A percentile compares a stretch with the other conserved stretches of the same genome.
Conservation (phyloP, 495 filamentous ascomycete species). For the Bombardia bombarda region DNA sequence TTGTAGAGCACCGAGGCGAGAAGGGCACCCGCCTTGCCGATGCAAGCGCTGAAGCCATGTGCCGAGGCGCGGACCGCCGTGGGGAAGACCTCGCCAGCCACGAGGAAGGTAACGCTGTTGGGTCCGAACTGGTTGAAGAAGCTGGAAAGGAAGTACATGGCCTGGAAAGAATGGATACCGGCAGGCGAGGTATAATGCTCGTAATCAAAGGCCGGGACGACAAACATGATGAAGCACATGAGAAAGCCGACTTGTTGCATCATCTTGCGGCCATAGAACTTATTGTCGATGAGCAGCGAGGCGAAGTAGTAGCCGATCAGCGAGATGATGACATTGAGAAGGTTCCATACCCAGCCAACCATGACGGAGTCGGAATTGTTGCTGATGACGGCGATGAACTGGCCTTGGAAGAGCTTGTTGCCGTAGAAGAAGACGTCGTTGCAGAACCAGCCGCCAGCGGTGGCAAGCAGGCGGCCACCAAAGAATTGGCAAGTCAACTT, state of each 20-base stretch:
- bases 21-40: conserved; percentile 78
- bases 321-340: conserved; percentile 77
- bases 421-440: conserved; percentile 97
- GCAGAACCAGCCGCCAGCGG: conserved; percentile 75
- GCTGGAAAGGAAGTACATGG: conserved; percentile 86
- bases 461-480: conserved; percentile 74
- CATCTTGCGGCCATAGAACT: conserved; percentile 82
- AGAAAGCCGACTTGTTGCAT: conserved; percentile 91
- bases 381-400: conserved; percentile 74
- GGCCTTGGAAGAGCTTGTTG: conserved; percentile 88
- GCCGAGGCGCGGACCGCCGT: conserved; percentile 84
- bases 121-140: conserved; percentile 98
- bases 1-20: conserved; percentile 78
- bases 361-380: conserved; percentile 53
- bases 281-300: conserved; percentile 77
- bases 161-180: conserved; percentile 73
- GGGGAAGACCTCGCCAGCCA: conserved; percentile 85
- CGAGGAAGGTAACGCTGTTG: conserved; percentile 86
- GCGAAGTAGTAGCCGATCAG: conserved; percentile 76
- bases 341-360: conserved; percentile 81
- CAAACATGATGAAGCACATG: conserved; percentile 78
- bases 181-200: conserved; percentile 59
- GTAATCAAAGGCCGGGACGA: conserved; percentile 77
- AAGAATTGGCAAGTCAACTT: conserved; percentile 69
- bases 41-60: conserved; percentile 80